phyloP scores from a whole-genome alignment of 192 early-diverging fungal species.

The Linnemannia zychae region DNA sequence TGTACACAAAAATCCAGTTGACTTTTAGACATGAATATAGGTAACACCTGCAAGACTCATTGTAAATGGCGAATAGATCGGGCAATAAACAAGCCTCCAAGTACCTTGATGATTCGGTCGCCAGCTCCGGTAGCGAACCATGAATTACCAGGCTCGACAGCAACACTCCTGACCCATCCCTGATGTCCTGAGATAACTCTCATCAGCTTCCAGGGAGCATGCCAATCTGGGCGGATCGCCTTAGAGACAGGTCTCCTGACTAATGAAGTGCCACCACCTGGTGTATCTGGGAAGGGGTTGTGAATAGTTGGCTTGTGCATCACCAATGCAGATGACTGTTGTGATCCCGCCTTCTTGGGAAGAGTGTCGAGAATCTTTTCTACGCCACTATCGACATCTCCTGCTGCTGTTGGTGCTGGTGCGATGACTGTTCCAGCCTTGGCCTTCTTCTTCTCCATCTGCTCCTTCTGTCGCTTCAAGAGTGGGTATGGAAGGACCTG shows the following conservation, averaged over 20 bases:
- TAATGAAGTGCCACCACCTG: constrained; percentile 61
- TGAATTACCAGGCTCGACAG: constrained; percentile 95
- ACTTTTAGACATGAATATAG: too few relatives aligned
- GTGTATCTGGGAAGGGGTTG: constrained; percentile 61
- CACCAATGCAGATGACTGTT: constrained; percentile 36
- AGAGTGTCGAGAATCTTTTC: constrained; percentile 61
- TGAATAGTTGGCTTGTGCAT: constrained; percentile 56
- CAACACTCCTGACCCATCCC: constrained; percentile 95
- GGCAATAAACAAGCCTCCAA: background rate
- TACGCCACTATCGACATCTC: constrained; percentile 54
- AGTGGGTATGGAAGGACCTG: constrained; percentile 74
- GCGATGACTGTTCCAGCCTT: constrained; percentile 79
- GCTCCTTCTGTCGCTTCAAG: constrained; percentile 64
- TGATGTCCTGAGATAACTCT: constrained; percentile 97
- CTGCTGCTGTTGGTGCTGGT: constrained; percentile 58
- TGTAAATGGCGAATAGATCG: background rate
- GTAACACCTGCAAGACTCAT: background rate
- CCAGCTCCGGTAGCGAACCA: constrained; percentile 99
- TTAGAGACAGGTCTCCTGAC: constrained; percentile 67
- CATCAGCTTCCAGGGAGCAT: constrained; percentile 99
- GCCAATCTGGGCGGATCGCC: constrained; percentile 87
- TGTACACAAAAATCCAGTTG: background rate
- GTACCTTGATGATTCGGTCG: constrained; percentile 96
- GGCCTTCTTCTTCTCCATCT: constrained; percentile 58
- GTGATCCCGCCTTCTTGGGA: constrained; percentile 52